Evolutionary conservation across 2,329 filamentous ascomycete species (phyloP), one percentile per base, ranked within the genome.

Genomic region (Aureobasidium subglaciale): DNA sequence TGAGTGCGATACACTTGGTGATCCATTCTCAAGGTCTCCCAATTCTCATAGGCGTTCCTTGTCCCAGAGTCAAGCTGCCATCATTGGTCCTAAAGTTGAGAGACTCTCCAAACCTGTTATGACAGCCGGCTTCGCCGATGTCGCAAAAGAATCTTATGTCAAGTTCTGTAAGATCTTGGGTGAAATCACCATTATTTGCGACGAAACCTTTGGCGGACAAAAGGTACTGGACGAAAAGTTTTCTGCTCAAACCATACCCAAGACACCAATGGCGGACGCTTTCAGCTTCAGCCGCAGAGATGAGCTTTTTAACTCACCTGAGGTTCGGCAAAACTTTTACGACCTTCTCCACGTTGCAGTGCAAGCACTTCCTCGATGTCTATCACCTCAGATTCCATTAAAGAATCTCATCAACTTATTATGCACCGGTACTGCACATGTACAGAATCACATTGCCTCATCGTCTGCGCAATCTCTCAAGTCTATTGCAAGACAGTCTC

Each of bases 141-240:
- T 84, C 20, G 85, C 89, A 0, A 86, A 85, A 64, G 88, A 93
- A 40, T 93, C 90, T 66, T 96, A 97, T 69, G 78, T 85, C 54
- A 86, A 87, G 52, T 99, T 99, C 63, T 97, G 92, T 67, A 90
- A 96, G 68, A 92, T 99, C 22, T 75, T 99, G 7, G 93, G 92
- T 24, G 95, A 96, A 68, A 95, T 99, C 56, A 96, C 91, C 2
- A 87, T 97, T 41, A 86, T 97, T 30, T 99, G 93, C 70, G 93
- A 99, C 69, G 93, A 96, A 64, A 88, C 92, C 0, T 99, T 99
- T 73, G 95, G 93, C 50, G 93, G 93, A 0, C 93, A 99, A 73
- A 93, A 92, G 29, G 89, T 90, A 0, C 72, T 97, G 45, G 93
- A 99, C 65, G 95, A 99, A 70, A 97, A 96, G 67, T 96, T 97